Conservation (phyloP, 176 grass and related monocot genomes). For the Phoenix roebelenii region DNA sequence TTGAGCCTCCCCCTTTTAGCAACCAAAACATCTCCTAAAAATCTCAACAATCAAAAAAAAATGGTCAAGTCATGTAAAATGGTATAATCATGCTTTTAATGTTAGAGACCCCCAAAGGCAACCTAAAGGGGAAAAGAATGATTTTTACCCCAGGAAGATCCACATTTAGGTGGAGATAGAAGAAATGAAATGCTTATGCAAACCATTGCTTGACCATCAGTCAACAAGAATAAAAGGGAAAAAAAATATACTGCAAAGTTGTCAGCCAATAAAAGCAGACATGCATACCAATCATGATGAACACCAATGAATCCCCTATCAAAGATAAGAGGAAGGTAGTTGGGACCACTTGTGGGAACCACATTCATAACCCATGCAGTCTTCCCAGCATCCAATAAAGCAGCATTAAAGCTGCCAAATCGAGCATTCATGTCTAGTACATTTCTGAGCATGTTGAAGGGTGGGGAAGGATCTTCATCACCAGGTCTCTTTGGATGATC, state of each 20-base stretch:
- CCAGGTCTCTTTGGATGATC: slow-evolving; percentile 99
- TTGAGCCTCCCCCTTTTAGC: too few species aligned
- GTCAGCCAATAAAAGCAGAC: not conserved
- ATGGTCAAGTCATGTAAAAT: too few species aligned
- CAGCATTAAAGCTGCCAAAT: slow-evolving; percentile 93
- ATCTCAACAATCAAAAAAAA: too few species aligned
- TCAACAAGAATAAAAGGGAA: not conserved
- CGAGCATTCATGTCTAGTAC: slow-evolving; percentile 94
- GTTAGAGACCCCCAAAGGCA: too few species aligned
- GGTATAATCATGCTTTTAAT: too few species aligned
- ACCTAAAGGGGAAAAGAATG: too few species aligned
- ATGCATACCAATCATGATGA: slow-evolving; percentile 85
- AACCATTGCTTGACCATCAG: too few species aligned
- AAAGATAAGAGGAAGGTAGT: slow-evolving; percentile 80
- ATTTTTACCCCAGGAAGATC: too few species aligned
- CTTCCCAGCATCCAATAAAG: slow-evolving; percentile 76
- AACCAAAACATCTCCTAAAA: too few species aligned
- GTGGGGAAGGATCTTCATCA: slow-evolving; percentile 90
- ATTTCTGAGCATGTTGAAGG: slow-evolving; percentile 99
- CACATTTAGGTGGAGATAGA: too few species aligned
- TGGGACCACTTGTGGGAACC: slow-evolving; percentile 58
- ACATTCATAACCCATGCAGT: slow-evolving; percentile 98
- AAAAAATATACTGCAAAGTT: too few species aligned
- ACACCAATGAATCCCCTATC: slow-evolving; percentile 86
- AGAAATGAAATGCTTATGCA: too few species aligned